Conservation (phyloP, 225 moss, liverwort and hornwort genomes). For the Antitrichia curtipendula region DNA sequence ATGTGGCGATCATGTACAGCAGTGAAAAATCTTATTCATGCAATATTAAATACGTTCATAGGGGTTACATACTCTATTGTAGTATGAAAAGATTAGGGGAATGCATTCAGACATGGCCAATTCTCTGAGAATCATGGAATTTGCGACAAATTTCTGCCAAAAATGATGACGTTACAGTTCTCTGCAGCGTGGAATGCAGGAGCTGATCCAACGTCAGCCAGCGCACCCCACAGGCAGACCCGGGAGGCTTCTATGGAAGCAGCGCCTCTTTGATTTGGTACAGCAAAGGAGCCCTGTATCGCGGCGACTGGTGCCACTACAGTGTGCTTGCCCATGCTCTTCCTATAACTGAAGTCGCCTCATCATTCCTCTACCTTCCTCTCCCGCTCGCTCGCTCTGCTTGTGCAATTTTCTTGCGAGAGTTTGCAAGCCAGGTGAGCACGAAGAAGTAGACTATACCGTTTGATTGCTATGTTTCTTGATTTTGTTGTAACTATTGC, state of each 20-base stretch:
- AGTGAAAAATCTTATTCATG: neutral
- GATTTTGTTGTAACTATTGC: neutral
- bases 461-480: neutral
- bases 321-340: neutral
- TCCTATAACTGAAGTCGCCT: neutral
- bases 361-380: neutral
- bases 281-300: neutral
- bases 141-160: neutral
- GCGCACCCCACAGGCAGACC: neutral
- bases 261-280: neutral
- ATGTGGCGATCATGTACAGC: neutral
- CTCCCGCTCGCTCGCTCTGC: neutral
- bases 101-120: neutral
- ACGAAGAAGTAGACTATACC: neutral
- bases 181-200: neutral
- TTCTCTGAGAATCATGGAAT: neutral
- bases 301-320: slow-evolving; percentile 3
- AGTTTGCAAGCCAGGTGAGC: neutral
- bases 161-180: neutral
- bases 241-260: neutral
- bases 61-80: neutral
- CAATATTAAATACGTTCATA: neutral
- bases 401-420: neutral
- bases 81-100: neutral
- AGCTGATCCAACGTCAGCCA: slow-evolving; percentile 1